Base-by-base conservation (phyloP, 257 asterid species). In the Perilla frutescens region DNA sequence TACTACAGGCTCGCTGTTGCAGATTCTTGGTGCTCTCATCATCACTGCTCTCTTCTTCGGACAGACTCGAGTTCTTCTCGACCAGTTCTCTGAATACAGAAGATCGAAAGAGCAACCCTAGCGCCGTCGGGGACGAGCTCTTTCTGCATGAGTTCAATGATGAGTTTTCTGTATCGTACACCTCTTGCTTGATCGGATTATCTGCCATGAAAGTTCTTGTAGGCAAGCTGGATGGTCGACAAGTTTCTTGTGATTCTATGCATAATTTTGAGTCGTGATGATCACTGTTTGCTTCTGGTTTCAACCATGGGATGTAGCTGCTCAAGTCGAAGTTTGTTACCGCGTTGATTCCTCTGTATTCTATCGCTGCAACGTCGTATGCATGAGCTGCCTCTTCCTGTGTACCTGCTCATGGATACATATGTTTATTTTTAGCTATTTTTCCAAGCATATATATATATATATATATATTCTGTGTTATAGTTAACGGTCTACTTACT, bases 331-430 rank as follows among this genome's bases (percentile, higher is more conserved):
- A 84, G 72, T 82, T 84, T 31, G 87, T 84, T 15, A 84, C 80
- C 0, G 89, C 84, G 8, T 79, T 81, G 56, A 76, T 71, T 26
- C 87, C 89, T 50, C 87, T 62, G 69, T 79, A 78, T 45, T 82
- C 83, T 45, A 80, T 82, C 1, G 85, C 83, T 36, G 89, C 85
- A 29, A 84, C 76, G 59, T 84, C 89, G 41, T 84, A 84, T 45
- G 89, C 87, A 13, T 69, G 81, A 75, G 87, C 89, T 4, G 83
- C 89, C 11, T 84, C 85, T 71, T 84, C 89, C 80, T 80, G 87
- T 29, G 89, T 84, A 32, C 81, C 89, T 84, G 47, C 40, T n/a
- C 2, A 37, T 64, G 36, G 58, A 77, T 10, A 5, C 37, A 12
- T 39, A 13, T 37, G 41, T 1, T 20, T 20, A 20, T 20, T 20